A percentile compares a stretch with the other conserved stretches of the same genome.
Evolutionary conservation across 495 filamentous ascomycete species (phyloP).

Genomic region (Letharia lupina): DNA sequence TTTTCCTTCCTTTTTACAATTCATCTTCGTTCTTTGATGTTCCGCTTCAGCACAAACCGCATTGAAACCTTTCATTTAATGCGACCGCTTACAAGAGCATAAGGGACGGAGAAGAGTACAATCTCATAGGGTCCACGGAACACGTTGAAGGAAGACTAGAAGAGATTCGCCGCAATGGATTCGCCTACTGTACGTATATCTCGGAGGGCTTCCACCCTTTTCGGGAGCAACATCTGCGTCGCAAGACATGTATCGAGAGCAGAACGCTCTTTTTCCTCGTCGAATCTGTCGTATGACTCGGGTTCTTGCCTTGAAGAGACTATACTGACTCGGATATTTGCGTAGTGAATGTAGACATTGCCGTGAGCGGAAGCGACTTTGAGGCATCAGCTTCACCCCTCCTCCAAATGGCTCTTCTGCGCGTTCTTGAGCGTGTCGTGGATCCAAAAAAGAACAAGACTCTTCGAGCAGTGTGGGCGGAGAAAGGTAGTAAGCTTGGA

Average conservation of each 20-base stretch:
- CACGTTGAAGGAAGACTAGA: slow-evolving; percentile 69
- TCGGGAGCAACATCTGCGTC: slow-evolving; percentile 5
- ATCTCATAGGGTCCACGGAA: slow-evolving; percentile 89
- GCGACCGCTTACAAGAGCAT: not conserved
- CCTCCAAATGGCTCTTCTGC: slow-evolving; percentile 60
- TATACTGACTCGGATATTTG: not conserved
- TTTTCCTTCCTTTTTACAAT: not conserved
- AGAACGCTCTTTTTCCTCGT: not conserved
- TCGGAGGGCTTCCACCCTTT: not conserved
- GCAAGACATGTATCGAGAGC: not conserved
- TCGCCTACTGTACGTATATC: slow-evolving; percentile 51
- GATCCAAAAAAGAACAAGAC: slow-evolving; percentile 69
- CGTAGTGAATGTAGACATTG: slow-evolving; percentile 75
- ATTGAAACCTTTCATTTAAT: not conserved
- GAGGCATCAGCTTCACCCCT: slow-evolving; percentile 70
- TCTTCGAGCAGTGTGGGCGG: slow-evolving; percentile 66
- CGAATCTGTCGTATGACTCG: not conserved
- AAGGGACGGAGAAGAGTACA: slow-evolving; percentile 78
- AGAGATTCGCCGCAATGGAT: slow-evolving; percentile 48
- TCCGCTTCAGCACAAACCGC: not conserved
- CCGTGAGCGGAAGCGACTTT: slow-evolving; percentile 65
- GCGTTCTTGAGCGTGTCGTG: slow-evolving; percentile 59
- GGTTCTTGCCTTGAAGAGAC: not conserved
- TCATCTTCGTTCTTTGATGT: not conserved
- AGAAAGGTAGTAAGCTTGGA: slow-evolving; percentile 47